Percentiles rank a stretch among this genome's conserved stretches.
Evolutionary conservation across 2,329 filamentous ascomycete genomes (phyloP).

Genomic region (Botrytis elliptica): DNA sequence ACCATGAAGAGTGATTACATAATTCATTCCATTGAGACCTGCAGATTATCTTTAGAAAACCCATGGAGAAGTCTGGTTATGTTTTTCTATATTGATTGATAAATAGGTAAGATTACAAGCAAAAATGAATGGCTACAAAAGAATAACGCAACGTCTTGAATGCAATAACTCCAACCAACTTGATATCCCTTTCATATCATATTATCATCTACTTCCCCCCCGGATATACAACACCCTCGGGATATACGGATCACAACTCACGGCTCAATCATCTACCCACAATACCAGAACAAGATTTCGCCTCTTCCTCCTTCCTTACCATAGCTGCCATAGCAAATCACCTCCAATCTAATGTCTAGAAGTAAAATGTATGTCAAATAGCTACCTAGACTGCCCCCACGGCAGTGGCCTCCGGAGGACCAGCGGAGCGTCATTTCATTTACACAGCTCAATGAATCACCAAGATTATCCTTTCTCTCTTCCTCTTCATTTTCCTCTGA

Average conservation of each 20-base stretch:
- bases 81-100: too few relatives aligned
- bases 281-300: neutral
- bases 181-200: neutral
- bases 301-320: neutral
- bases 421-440: neutral
- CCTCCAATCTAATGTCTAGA: neutral
- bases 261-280: neutral
- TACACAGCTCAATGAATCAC: neutral
- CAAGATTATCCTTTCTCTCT: neutral
- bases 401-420: neutral
- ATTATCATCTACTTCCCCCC: too few relatives aligned
- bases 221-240: neutral
- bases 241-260: neutral
- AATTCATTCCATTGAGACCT: neutral
- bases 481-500: too few relatives aligned
- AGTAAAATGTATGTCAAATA: neutral
- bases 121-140: neutral
- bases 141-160: neutral
- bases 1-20: slow-evolving; percentile 3
- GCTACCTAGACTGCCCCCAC: neutral
- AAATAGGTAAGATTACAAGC: too few relatives aligned
- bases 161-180: neutral
- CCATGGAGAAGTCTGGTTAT: too few relatives aligned
- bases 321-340: neutral
- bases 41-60: neutral